A percentile compares a stretch with the other conserved stretches of the same genome.
Evolutionary conservation across 2,329 filamentous ascomycete genomes (phyloP).

Genomic region (Hysterium pulicare): DNA sequence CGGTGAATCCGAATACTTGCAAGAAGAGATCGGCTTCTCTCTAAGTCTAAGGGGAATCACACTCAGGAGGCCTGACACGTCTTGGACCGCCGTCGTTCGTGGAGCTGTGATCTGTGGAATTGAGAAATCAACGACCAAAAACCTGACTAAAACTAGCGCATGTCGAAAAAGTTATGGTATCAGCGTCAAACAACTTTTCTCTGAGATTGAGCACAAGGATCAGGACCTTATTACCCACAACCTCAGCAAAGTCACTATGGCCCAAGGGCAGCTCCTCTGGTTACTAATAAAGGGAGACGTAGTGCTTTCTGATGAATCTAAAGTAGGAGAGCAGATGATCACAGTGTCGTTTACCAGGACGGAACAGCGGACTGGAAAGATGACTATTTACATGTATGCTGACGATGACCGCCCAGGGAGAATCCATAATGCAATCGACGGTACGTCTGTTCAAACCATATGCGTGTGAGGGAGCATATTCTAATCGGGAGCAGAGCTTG

Average conservation of each 20-base stretch:
- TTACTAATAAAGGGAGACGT: slow-evolving; percentile 18
- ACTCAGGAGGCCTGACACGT: slow-evolving; percentile 14
- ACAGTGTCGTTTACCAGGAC: not conserved
- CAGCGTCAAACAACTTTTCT: slow-evolving; percentile 9
- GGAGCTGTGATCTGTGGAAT: slow-evolving; percentile 24
- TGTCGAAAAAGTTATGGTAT: slow-evolving; percentile 20
- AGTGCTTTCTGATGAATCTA: slow-evolving; percentile 7
- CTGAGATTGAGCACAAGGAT: slow-evolving; percentile 5
- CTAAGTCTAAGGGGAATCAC: slow-evolving; percentile 9
- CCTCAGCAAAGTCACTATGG: slow-evolving; percentile 2
- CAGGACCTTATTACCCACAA: slow-evolving; percentile 2
- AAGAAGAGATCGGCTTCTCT: slow-evolving; percentile 11
- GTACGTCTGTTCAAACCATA: no score
- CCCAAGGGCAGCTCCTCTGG: slow-evolving; percentile 14
- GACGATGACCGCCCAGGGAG: slow-evolving; percentile 1
- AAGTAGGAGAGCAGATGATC: not conserved
- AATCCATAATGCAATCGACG: not conserved
- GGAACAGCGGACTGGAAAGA: not conserved
- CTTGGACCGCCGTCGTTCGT: slow-evolving; percentile 19
- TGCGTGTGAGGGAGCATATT: no score
- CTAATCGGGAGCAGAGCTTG: no score
- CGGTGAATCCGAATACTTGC: slow-evolving; percentile 14
- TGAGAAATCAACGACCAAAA: slow-evolving; percentile 14
- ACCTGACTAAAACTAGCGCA: slow-evolving; percentile 9
- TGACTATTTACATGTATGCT: not conserved